phyloP scores from a whole-genome alignment of 768 basidiomycete species.

The Lentinula boryana region DNA sequence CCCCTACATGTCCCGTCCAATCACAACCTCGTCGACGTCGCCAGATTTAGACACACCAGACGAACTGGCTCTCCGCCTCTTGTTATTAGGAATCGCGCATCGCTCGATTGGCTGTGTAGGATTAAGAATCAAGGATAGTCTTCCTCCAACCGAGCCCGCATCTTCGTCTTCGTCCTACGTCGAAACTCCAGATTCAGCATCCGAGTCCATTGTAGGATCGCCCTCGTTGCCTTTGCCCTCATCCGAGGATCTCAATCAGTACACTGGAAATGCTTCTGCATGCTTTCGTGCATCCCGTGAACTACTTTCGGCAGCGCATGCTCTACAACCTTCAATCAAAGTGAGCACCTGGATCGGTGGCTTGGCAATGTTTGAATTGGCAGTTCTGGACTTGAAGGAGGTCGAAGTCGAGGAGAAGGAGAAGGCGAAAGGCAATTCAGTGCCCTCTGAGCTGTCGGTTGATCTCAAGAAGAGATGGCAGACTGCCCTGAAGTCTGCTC shows the following conservation, averaged over 20 bases:
- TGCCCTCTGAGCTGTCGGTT: neutral
- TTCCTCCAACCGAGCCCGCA: neutral
- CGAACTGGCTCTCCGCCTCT: constrained; percentile 61
- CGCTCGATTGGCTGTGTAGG: constrained; percentile 38
- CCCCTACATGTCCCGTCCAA: constrained; percentile 16
- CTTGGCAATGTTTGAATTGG: constrained; percentile 63
- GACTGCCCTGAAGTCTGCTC: constrained; percentile 39
- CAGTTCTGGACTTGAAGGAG: constrained; percentile 65
- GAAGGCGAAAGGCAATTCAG: constrained; percentile 10
- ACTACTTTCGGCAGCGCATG: constrained; percentile 32
- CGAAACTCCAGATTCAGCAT: neutral
- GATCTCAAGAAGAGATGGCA: constrained; percentile 40
- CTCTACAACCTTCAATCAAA: constrained; percentile 30
- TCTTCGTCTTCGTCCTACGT: neutral
- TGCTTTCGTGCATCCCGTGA: constrained; percentile 28
- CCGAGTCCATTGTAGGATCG: neutral
- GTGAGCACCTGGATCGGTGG: constrained; percentile 65
- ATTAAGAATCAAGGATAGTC: constrained; percentile 19
- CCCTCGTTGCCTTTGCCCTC: too few relatives aligned
- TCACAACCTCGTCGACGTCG: neutral
- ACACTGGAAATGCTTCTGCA: neutral
- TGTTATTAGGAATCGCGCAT: constrained; percentile 64
- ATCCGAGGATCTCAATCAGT: neutral
- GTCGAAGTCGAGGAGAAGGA: constrained; percentile 27
- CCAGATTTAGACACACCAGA: constrained; percentile 61